phyloP scores from a whole-genome alignment of 768 basidiomycete genomes.

The Mycena latifolia region DNA sequence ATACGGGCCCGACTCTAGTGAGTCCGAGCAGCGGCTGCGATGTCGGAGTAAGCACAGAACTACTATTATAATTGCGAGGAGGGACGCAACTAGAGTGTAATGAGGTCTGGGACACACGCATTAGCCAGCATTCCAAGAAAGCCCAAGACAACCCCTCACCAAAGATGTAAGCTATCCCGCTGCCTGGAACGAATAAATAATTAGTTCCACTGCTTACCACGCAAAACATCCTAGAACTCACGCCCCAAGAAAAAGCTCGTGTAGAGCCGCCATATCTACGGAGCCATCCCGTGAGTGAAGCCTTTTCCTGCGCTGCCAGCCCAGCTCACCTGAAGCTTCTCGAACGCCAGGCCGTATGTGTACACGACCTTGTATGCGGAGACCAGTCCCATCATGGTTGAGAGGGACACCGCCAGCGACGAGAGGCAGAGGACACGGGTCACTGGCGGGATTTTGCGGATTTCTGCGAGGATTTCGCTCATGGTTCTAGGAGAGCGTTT shows the following conservation, averaged over 20 bases:
- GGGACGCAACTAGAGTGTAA: slow-evolving; percentile 74
- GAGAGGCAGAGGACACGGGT: slow-evolving; percentile 79
- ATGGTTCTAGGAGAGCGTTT: too few relatives aligned
- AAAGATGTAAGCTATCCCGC: slow-evolving; percentile 70
- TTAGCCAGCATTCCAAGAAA: not conserved
- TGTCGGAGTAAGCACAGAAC: slow-evolving; percentile 7
- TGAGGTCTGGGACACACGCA: slow-evolving; percentile 51
- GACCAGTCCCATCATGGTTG: slow-evolving; percentile 67
- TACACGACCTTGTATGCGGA: slow-evolving; percentile 69
- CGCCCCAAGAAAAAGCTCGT: slow-evolving; percentile 84
- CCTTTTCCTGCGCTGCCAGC: not conserved
- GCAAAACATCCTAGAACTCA: slow-evolving; percentile 42
- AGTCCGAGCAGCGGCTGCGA: slow-evolving; percentile 71
- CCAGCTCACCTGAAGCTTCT: slow-evolving; percentile 64
- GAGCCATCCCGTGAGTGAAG: slow-evolving; percentile 8
- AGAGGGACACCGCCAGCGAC: slow-evolving; percentile 69
- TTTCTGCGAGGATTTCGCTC: slow-evolving; percentile 66
- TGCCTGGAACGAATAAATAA: slow-evolving; percentile 42
- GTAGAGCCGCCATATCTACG: slow-evolving; percentile 82
- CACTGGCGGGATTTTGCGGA: slow-evolving; percentile 87
- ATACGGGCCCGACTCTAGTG: slow-evolving; percentile 75
- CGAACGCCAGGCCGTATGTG: slow-evolving; percentile 55
- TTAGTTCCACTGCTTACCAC: slow-evolving; percentile 5
- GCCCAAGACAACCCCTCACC: slow-evolving; percentile 37
- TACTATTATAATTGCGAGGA: not conserved